Conservation (phyloP, 108 stramenopile genomes). For the Nitzschia sp. region DNA sequence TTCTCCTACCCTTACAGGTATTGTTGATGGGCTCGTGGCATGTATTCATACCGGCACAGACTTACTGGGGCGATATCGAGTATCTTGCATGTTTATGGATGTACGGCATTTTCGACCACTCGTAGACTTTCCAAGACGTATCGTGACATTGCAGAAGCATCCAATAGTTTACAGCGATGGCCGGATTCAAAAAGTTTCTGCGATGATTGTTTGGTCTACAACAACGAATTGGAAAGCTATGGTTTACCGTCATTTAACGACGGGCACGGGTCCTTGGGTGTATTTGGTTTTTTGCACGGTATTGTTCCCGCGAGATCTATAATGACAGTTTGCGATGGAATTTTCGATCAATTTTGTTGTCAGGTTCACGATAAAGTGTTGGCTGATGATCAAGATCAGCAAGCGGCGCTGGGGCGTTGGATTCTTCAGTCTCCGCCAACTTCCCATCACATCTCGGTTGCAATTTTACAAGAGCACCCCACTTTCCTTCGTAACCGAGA, state of each 20-base stretch:
- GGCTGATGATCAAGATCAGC: not conserved
- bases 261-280: slow-evolving; percentile 19
- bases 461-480: slow-evolving; percentile 20
- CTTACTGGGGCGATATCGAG: too few species aligned
- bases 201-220: not conserved
- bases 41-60: too few species aligned
- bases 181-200: slow-evolving; percentile 15
- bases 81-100: too few species aligned
- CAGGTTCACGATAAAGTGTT: not conserved
- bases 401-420: slow-evolving; percentile 3
- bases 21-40: too few species aligned
- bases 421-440: not conserved
- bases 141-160: not conserved
- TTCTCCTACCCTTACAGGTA: too few species aligned
- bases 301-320: not conserved
- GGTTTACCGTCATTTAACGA: slow-evolving; percentile 6
- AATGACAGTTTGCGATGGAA: not conserved
- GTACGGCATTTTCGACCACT: not conserved
- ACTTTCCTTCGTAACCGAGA: not conserved
- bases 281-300: slow-evolving; percentile 5
- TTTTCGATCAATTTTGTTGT: slow-evolving; percentile 5
- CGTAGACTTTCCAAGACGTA: slow-evolving; percentile 6
- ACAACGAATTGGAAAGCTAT: not conserved
- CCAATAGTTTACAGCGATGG: not conserved
- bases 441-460: slow-evolving; percentile 13